Base-by-base conservation (phyloP, 805 yeast species). In the Candida arabinofermentans region DNA sequence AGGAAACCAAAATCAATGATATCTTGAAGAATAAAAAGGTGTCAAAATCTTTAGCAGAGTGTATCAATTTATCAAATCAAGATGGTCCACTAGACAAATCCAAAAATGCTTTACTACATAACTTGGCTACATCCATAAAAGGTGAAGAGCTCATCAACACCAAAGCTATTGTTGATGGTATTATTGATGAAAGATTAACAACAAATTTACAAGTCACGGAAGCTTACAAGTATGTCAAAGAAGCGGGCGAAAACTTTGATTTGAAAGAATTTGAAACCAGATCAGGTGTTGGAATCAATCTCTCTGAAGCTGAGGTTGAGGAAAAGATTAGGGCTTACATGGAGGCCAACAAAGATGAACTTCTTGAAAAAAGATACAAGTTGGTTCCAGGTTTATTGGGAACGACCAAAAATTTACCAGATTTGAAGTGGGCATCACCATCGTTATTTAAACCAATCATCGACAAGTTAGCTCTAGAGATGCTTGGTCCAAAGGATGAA, bases 401-500 rank as follows among this genome's bases (percentile, higher is more conserved):
- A 3, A 82, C 80, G 34, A 77, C 86, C 47, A 88, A 86, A 72
- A 75, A 72, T 50, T 57, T 88, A 34, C 82, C 88, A 4, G 77
- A 70, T 16, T 73, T 93, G 64, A 88, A 86, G 66, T 93, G 96
- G 96, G 98, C 98, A 8, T 75, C 84, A 36, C 95, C 97, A 27
- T 76, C 81, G 39, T 70, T 77, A 41, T 86, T 93, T 69, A 93
- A 93, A 66, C 95, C 96, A 12, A 73, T 79, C 19, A 83, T 93
- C 52, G 99, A 93, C 61, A 79, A 74, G 33, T 78, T 84, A 55
- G 68, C 89, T n/a, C 63, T 85, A 46, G 77, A 67, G 32, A 64
- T 83, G 12, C 67, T 90, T 43, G 99, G 99, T 29, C 98, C 98
- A 40, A 91, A 91, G 64, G 99, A 93, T 61, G 98, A 90, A 60